Conservation (phyloP, 441 rosid species). For the Lepidium campestre region DNA sequence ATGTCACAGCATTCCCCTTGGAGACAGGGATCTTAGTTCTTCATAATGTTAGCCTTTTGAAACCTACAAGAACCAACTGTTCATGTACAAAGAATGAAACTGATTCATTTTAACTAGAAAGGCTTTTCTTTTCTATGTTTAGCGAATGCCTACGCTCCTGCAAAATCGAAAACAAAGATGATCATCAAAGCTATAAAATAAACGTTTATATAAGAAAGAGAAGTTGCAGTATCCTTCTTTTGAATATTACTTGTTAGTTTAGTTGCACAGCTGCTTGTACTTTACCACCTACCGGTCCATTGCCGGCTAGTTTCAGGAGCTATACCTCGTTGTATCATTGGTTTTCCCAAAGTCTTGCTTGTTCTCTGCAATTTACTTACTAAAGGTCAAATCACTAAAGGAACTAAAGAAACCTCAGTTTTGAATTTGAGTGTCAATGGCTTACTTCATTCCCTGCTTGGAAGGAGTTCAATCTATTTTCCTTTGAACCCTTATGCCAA, state of each 20-base stretch:
- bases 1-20: neutral
- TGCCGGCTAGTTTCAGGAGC: conserved; percentile 20
- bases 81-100: conserved; percentile 4
- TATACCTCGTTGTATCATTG: conserved; percentile 23
- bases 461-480: conserved; percentile 59
- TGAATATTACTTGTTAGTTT: conserved; percentile 16
- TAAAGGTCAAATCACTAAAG: conserved; percentile 15
- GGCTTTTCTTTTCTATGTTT: conserved; percentile 1
- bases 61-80: neutral
- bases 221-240: neutral
- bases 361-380: conserved; percentile 4
- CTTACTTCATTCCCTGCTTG: conserved; percentile 66
- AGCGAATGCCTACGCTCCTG: conserved; percentile 50
- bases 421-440: neutral
- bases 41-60: conserved; percentile 1
- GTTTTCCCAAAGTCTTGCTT: neutral
- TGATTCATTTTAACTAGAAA: neutral
- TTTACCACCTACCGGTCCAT: conserved; percentile 14
- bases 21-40: neutral
- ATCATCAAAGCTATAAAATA: neutral
- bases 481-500: conserved; percentile 78
- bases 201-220: neutral
- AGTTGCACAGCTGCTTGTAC: conserved; percentile 5
- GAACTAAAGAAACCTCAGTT: conserved; percentile 27
- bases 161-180: neutral